Conservation (phyloP, 805 yeast species). For the Jamesozyma lodderae region DNA sequence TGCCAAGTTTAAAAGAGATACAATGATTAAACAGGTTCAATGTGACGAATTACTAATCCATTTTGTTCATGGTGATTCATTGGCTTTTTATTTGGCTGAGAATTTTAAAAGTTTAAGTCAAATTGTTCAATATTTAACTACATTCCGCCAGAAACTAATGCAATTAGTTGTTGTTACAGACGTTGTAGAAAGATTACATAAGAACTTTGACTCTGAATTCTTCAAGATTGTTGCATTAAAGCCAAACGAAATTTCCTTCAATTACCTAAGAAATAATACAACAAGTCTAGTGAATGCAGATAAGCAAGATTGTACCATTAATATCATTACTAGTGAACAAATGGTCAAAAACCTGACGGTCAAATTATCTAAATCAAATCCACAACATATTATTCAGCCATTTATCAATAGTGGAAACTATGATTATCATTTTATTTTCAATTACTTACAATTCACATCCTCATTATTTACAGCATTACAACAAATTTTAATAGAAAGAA, state of each 20-base stretch:
- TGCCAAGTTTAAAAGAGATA: conserved; percentile 27
- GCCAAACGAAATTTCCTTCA: conserved; percentile 30
- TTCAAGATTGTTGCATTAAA: conserved; percentile 27
- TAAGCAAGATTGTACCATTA: conserved; percentile 27
- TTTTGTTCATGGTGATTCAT: conserved; percentile 19
- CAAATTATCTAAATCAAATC: conserved; percentile 25
- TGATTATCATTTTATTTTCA: conserved; percentile 29
- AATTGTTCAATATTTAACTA: conserved; percentile 21
- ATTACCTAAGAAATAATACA: conserved; percentile 21
- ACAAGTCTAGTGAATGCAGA: conserved; percentile 2
- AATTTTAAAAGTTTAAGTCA: conserved; percentile 19
- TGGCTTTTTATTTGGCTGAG: conserved; percentile 25
- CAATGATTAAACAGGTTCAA: conserved; percentile 24
- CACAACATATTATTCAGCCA: conserved; percentile 28
- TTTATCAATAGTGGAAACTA: conserved; percentile 22
- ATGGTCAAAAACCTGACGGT: conserved; percentile 25
- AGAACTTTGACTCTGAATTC: conserved; percentile 26
- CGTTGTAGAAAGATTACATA: conserved; percentile 28
- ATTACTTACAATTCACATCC: conserved; percentile 29
- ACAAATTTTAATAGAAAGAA: conserved; percentile 10
- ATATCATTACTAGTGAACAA: conserved; percentile 23
- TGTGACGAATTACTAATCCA: conserved; percentile 25
- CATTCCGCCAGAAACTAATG: conserved; percentile 27
- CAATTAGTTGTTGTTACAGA: conserved; percentile 29
- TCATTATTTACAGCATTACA: conserved; percentile 20